A percentile compares a stretch with the other conserved stretches of the same genome.
These are phyloP conservation scores for Forsythia viridissima DNA, from an alignment of 257 asterid genomes.

Conservation along the genomic window DNA sequence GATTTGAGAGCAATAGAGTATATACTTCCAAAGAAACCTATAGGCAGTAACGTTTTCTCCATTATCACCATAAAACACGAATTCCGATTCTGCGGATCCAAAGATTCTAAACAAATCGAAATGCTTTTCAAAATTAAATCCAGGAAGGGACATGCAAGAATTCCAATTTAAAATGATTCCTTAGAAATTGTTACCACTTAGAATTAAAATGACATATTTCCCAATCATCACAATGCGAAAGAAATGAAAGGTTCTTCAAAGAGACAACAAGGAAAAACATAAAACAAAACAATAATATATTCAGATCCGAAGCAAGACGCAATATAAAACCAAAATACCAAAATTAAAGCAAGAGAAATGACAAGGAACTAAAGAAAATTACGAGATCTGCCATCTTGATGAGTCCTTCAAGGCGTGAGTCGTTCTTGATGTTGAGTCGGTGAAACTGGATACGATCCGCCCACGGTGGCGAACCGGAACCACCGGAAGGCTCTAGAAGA, in stretches of 20 bases:
- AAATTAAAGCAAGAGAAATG: not conserved
- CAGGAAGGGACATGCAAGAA: not conserved
- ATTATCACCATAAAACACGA: not conserved
- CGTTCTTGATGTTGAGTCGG: constrained; percentile 36
- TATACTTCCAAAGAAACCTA: not conserved
- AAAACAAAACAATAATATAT: not conserved
- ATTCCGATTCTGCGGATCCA: not conserved
- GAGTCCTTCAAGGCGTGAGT: constrained; percentile 41
- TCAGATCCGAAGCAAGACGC: not conserved
- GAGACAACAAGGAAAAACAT: no score
- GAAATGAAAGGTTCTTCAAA: no score
- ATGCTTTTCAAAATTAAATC: not conserved
- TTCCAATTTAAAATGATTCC: not conserved
- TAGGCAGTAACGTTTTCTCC: not conserved
- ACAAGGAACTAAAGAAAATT: not conserved
- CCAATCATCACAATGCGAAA: not conserved
- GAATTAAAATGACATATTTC: not conserved
- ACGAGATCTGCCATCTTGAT: constrained; percentile 43
- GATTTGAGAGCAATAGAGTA: no score
- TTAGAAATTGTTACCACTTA: not conserved
- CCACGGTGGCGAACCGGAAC: constrained; percentile 27
- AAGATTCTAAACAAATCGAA: not conserved
- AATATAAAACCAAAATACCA: not conserved
- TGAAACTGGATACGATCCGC: constrained; percentile 45
- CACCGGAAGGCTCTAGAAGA: constrained; percentile 34